phyloP scores from a whole-genome alignment of 2,329 filamentous ascomycete species.

The Calonectria fujianensis region DNA sequence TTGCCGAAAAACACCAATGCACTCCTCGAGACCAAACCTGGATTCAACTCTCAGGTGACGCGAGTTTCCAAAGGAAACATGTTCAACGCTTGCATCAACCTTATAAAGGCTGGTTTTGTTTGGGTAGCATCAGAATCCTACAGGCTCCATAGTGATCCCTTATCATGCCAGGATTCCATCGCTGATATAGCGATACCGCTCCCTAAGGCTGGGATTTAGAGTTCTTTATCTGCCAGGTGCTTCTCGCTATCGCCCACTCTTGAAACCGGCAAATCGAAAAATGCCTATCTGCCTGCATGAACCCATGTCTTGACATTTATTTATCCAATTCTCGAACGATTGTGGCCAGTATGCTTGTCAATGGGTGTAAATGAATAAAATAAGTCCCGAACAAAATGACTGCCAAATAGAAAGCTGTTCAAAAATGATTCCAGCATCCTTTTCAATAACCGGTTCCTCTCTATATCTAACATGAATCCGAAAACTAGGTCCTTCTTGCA shows the following conservation, averaged over 20 bases:
- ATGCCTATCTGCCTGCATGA: constrained; percentile 5
- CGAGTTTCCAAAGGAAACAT: not conserved
- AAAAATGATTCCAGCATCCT: not conserved
- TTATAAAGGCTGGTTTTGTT: not conserved
- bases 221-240: not conserved
- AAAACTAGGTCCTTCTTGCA: not conserved
- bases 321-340: not conserved
- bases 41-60: not conserved
- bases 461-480: not conserved
- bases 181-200: constrained; percentile 3
- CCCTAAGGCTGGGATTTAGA: not conserved
- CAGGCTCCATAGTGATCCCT: not conserved
- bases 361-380: not conserved
- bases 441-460: not conserved
- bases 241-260: not conserved
- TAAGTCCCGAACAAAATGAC: not conserved
- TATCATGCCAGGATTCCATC: constrained; percentile 6
- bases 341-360: not conserved
- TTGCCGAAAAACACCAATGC: not conserved
- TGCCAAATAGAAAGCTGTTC: too few species aligned
- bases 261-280: not conserved
- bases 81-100: not conserved
- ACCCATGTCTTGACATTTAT: not conserved
- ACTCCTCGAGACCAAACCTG: not conserved
- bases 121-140: not conserved